Conservation (phyloP, 208 protist species). For the Naegleria gruberi region DNA sequence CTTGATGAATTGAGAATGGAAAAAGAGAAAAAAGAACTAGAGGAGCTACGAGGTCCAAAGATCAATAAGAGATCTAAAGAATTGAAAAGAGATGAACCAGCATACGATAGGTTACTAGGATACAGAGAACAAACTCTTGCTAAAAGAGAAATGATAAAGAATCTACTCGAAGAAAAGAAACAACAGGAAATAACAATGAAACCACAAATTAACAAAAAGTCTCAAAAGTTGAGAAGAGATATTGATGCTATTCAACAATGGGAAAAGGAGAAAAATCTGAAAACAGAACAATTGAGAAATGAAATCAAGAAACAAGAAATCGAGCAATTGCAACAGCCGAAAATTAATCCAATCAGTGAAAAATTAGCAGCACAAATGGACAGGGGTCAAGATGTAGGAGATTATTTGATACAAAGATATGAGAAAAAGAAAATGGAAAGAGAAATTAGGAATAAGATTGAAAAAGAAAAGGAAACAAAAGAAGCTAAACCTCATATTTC, state of each 20-base stretch:
- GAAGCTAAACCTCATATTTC: background rate
- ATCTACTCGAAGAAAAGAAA: background rate
- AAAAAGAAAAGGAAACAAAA: background rate
- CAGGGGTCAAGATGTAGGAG: background rate
- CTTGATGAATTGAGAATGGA: background rate
- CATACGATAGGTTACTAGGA: constrained; percentile 11
- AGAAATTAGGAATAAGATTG: background rate
- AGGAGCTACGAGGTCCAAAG: background rate
- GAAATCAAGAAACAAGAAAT: background rate
- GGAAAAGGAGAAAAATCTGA: background rate
- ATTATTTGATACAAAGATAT: background rate
- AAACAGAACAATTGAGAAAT: background rate
- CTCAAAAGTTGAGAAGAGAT: background rate
- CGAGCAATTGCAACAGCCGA: background rate
- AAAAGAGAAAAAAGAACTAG: constrained; percentile 5
- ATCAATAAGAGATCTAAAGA: background rate
- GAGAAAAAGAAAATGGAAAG: background rate
- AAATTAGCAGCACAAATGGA: background rate
- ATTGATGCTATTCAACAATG: background rate
- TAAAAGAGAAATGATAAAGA: constrained; percentile 24
- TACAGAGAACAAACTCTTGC: background rate
- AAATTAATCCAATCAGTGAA: background rate
- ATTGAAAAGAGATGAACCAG: constrained; percentile 14
- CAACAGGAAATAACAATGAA: background rate
- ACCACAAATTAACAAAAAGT: background rate